Base-by-base conservation (phyloP, 139 green algal species). In the Trebouxia sp. region DNA sequence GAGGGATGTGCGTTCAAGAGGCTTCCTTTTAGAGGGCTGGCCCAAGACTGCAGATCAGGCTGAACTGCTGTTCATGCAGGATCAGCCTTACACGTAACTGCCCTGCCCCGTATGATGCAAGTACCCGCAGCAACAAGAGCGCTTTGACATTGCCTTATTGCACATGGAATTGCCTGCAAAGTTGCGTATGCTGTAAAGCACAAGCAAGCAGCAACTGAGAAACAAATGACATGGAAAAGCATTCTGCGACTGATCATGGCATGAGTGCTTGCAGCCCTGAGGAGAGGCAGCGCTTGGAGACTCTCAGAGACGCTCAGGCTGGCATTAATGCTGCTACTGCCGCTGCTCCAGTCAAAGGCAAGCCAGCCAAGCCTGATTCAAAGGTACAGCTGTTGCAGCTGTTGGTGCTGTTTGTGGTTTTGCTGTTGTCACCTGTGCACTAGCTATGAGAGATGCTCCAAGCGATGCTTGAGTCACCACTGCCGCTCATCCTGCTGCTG, bases 1-100 rank as follows among this genome's bases (percentile, higher is more conserved):
- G 9, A 58, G 35, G 39, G 66, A 48, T 3, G 14, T 38, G 3
- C 17, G 37, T 0, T 83, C 81, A 22, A 66, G 80, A 1, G 87
- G 87, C 14, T 89, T 84, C 30, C 74, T 90, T 47, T 74, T 90
- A 70, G 87, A 90, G 67, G 84, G 82, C 51, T 87, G 76, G 81
- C 84, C 84, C 37, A 81, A 81, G 45, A 82, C 24, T 0, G 55
- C 45, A 5, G 80, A 45, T 5, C 42, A 81, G 38, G 82, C 84
- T 6, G 65, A 77, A 30, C 82, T 65, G 39, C 80, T 82, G 7
- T 89, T 90, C 74, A 81, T 80, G 42, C 65, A 37, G 24, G 53
- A 72, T 15, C 74, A 70, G 53, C 53, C 78, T 5, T 45, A 83
- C 55, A 80, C 26, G 69, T 77, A 38, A 56, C 0, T n/a, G n/a